Base-by-base conservation (phyloP, 2,329 filamentous ascomycete species). In the Cephalotrichum gorgonifer region DNA sequence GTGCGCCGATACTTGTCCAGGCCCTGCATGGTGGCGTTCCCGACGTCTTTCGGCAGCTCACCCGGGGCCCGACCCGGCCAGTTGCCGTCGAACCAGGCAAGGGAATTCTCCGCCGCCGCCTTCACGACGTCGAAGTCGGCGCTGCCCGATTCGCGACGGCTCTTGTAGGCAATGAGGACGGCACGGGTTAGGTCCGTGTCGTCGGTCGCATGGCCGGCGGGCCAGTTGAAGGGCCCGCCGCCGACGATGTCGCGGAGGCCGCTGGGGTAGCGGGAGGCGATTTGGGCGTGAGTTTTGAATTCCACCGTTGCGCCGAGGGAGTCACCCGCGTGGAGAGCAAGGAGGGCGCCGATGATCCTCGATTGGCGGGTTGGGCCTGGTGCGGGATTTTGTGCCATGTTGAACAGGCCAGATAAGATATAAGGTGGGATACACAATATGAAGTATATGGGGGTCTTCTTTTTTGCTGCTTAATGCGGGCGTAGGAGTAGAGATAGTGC, bases 141-240 rank as follows among this genome's bases (percentile, higher is more conserved):
- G 41, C 11, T 33, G 33, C 35, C 35, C 9, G 35, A 5, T 7
- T 39, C n/a, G 35, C 22, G 22, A 7, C 27, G 23, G 35, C 65
- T 64, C 1, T 51, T 56, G 51, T 73, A 73, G 3, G 68, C 68
- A 14, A 73, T 61, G 6, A 73, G 58, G 1, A 72, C 65, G 9
- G 64, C 70, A 3, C 70, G 67, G 4, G 68, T 70, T 53, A 73
- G 59, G 53, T 73, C 70, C 1, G 70, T 73, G 54, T 74, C 70
- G 54, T 73, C 71, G 25, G 71, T 73, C 11, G 70, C 70, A 49
- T 68, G 63, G 5, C 71, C 71, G 0, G 63, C 52, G 0, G 63
- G 49, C 71, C 71, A 74, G 20, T 41, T 8, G 50, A 73, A 72
- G 2, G 55, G 50, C 0, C 71, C 71, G 44, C 71, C 71, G 44